Conservation (phyloP, 2,329 filamentous ascomycete species). For the Fusarium sp. region DNA sequence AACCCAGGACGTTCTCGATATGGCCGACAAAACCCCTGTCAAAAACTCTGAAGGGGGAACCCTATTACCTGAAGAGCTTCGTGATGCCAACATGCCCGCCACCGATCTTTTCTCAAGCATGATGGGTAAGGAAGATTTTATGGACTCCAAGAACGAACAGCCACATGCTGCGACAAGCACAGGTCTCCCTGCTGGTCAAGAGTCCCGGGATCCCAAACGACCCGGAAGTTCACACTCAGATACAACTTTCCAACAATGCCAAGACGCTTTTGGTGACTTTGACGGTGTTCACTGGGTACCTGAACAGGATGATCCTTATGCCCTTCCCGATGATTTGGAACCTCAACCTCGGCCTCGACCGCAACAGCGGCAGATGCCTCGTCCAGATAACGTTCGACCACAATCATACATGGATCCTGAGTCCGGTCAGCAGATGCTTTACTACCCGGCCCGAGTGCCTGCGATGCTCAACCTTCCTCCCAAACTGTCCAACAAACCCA, state of each 20-base stretch:
- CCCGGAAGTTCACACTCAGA: conserved; percentile 65
- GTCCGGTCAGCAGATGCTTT: conserved; percentile 86
- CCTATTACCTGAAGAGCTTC: conserved; percentile 55
- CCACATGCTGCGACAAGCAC: conserved; percentile 25
- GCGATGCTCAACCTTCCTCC: conserved; percentile 93
- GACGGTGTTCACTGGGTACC: conserved; percentile 82
- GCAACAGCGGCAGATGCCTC: conserved; percentile 47
- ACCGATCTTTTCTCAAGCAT: conserved; percentile 54
- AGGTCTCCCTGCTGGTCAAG: conserved; percentile 31
- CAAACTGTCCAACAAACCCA: conserved; percentile 81
- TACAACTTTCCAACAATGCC: conserved; percentile 74
- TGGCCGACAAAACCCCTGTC: conserved; percentile 62
- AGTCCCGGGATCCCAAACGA: conserved; percentile 41
- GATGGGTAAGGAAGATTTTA: conserved; percentile 48
- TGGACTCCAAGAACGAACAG: conserved; percentile 21
- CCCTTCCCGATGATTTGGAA: conserved; percentile 33
- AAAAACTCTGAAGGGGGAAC: conserved; percentile 57
- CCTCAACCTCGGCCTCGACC: conserved; percentile 34
- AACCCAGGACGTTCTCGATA: conserved; percentile 66
- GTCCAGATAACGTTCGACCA: conserved; percentile 55
- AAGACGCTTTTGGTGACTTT: conserved; percentile 81
- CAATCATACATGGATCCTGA: conserved; percentile 73
- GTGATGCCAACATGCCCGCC: conserved; percentile 50
- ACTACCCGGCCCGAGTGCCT: conserved; percentile 94
- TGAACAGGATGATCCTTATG: conserved; percentile 55